Evolutionary conservation across 1,139 yeast genomes (phyloP), one percentile per base, ranked within the genome.

Genomic region (Saccharomyces hybrid): DNA sequence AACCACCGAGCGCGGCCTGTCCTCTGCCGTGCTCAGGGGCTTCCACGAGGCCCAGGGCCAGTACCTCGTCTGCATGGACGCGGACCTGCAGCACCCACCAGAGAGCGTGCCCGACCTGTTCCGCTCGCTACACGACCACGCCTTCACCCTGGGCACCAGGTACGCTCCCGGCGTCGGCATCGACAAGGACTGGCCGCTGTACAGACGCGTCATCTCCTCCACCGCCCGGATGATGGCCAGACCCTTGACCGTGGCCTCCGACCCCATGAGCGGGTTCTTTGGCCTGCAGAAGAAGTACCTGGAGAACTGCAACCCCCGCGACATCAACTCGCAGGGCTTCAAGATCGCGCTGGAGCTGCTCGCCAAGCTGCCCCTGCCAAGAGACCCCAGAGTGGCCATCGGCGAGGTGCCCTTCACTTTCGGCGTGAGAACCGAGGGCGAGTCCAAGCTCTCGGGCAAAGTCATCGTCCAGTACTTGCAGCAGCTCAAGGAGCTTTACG

Each of bases 351-450:
- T 76, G 50, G 79, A 76, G 56, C 64, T 76, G 49, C 62, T 76
- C 53, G 78, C 77, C 25, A 76, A 75, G 60, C 57, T 75, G 47
- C 77, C 77, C 46, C 63, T 75, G 49, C 77, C 77, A 49, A 55
- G 61, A 38, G 63, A 62, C 44, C 27, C 34, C n/a, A 54, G 63
- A 47, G 8, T 20, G n/a, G 65, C 71, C 41, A 68, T 75, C 50
- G 78, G 78, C 55, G 79, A 76, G 59, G 70, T 75, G 34, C 78
- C 78, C 50, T 76, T 75, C 58, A 73, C 77, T n/a, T 76, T 76
- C 57, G 79, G 79, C 63, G 78, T 75, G 34, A 74, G 79, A 70
- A 73, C 77, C 9, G 79, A 75, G 60, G 79, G 79, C 63, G 79
- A 76, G 58, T 74, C 78, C 48, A 76, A 76, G 59, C 66, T 76